Evolutionary conservation across 2,329 filamentous ascomycete genomes (phyloP), one percentile per base, ranked within the genome.

Genomic region (Talaromyces sp.): DNA sequence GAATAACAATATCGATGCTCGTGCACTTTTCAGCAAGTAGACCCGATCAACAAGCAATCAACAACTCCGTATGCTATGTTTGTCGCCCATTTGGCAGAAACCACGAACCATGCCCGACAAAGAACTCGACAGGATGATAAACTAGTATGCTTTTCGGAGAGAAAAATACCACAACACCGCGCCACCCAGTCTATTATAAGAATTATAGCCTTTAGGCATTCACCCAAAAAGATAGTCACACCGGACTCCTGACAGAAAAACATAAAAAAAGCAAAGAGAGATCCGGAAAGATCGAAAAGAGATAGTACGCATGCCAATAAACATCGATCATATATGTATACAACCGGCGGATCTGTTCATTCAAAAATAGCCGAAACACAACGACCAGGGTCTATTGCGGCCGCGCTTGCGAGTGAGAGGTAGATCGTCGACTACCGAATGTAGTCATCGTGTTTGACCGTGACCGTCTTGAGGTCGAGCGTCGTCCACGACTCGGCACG

Each of bases 401-500:
- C 72, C 72, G 58, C 7, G 61, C 49, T 75, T 76, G 43, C 38
- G 64, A 38, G 73, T 72, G 43, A 11, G 64, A 66, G 17, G 64
- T 66, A 31, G 64, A 66, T 59, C 64, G 64, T 22, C 64, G 64
- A 45, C 64, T 66, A 17, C 58, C 58, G 4, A 66, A 59, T 13
- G 64, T 67, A 31, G 65, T 67, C 49, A 54, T 47, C 6, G 67
- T 69, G 63, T 75, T 77, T 17, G 77, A 77, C 54, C 75, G 73
- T 51, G 77, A 78, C 36, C 73, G 73, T 43, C 74, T 70, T 36
- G 77, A 79, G 27, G 72, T 70, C 6, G 77, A 79, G 36, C 77
- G 70, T 63, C 74, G 72, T 25, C 76, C 75, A 43, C 75, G 76
- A 58, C 71, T 75, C 0, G 76, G 73, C 10, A 72, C 70, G 36